phyloP scores from a whole-genome alignment of 345 rosid genomes.

The Populus ilicifolia region DNA sequence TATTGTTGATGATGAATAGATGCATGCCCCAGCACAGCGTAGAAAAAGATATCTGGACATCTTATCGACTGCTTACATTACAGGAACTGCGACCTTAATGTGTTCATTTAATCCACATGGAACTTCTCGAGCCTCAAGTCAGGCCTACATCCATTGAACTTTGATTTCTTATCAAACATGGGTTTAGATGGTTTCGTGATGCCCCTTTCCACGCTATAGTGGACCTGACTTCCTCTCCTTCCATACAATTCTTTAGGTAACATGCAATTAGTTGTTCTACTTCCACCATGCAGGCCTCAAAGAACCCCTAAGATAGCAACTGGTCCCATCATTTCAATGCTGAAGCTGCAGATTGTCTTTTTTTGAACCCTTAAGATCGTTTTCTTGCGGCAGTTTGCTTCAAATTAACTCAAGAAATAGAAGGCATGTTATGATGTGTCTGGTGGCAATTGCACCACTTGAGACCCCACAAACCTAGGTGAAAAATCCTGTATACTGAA shows the following conservation, averaged over 20 bases:
- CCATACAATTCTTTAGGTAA: background rate
- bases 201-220: background rate
- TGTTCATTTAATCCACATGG: background rate
- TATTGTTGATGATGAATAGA: background rate
- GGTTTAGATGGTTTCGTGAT: background rate
- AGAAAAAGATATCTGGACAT: background rate
- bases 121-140: background rate
- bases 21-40: background rate
- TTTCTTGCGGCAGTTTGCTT: too few relatives aligned
- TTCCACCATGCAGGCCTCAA: background rate
- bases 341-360: background rate
- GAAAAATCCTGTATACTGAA: background rate
- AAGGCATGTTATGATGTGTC: background rate
- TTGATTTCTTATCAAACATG: background rate
- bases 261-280: background rate
- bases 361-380: too few relatives aligned
- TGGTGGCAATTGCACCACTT: constrained; percentile 1
- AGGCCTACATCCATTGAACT: background rate
- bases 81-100: background rate
- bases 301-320: background rate
- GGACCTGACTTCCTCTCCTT: background rate
- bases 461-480: background rate
- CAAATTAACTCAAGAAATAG: background rate
- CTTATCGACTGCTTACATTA: background rate
- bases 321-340: background rate